A percentile compares a stretch with the other conserved stretches of the same genome.
Evolutionary conservation across 306 rosid species (phyloP).

Genomic region (Rosa chinensis): DNA sequence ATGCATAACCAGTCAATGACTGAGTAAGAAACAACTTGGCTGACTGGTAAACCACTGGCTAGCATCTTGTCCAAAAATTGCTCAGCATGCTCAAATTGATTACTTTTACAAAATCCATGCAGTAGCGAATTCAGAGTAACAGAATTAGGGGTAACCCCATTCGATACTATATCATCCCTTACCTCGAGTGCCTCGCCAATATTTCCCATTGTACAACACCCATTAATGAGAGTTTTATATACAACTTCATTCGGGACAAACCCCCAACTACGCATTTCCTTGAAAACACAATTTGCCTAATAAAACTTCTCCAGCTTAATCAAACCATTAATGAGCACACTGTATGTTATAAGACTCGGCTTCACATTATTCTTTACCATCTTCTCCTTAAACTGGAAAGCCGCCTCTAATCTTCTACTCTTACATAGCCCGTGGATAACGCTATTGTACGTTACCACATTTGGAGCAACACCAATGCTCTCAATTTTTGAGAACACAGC

Average conservation of each 20-base stretch:
- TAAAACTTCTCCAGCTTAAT: constrained; percentile 3
- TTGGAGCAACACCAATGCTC: background rate
- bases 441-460: background rate
- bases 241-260: background rate
- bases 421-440: background rate
- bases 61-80: background rate
- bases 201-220: background rate
- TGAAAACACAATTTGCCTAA: background rate
- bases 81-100: background rate
- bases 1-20: constrained; percentile 4
- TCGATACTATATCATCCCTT: background rate
- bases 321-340: background rate
- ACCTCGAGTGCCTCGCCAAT: background rate
- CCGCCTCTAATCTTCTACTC: background rate
- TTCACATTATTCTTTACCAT: background rate
- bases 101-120: background rate
- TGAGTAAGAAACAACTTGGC: background rate
- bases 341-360: background rate
- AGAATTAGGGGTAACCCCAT: constrained; percentile 1
- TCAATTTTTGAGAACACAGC: background rate
- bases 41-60: background rate
- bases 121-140: background rate
- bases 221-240: background rate
- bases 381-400: background rate
- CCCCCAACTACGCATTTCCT: background rate